A percentile compares a stretch with the other conserved stretches of the same genome.
Evolutionary conservation across 2,329 filamentous ascomycete genomes (phyloP).

Genomic region (Epicoccum sorghinum): DNA sequence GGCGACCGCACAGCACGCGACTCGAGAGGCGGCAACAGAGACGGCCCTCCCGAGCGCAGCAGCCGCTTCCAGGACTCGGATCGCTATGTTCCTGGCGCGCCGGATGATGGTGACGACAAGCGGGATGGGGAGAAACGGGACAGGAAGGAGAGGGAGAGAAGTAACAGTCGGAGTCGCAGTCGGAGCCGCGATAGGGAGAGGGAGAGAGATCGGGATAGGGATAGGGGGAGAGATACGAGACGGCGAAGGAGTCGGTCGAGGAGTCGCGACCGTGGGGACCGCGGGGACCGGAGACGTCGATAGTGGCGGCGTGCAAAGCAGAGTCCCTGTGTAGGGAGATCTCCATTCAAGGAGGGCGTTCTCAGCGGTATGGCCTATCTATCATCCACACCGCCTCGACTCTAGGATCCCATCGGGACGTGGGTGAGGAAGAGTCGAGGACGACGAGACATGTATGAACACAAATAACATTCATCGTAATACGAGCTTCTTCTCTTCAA

Average conservation of each 20-base stretch:
- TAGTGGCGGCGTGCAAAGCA: not conserved
- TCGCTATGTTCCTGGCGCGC: constrained; percentile 35
- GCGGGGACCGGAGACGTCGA: constrained; percentile 6
- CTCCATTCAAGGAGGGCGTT: no score
- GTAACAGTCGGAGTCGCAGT: constrained; percentile 23
- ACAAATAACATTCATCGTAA: no score
- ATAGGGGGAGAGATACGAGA: constrained; percentile 21
- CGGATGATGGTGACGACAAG: constrained; percentile 24
- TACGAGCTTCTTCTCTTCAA: no score
- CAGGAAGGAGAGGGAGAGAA: constrained; percentile 36
- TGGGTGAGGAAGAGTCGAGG: no score
- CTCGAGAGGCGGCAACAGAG: not conserved
- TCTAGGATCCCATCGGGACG: no score
- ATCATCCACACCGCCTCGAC: no score
- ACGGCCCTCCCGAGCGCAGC: constrained; percentile 14
- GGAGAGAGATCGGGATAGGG: constrained; percentile 14
- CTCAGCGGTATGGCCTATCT: no score
- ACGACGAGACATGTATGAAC: no score
- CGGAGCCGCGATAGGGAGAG: constrained; percentile 14
- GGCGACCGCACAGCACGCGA: constrained; percentile 6
- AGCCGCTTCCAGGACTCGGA: constrained; percentile 39
- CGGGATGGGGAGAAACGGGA: constrained; percentile 22
- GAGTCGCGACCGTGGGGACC: constrained; percentile 26
- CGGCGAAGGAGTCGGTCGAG: constrained; percentile 26
- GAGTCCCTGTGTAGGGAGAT: no score